Evolutionary conservation across 495 filamentous ascomycete genomes (phyloP), one percentile per base, ranked within the genome.

Genomic region (Annulohypoxylon maeteangense): DNA sequence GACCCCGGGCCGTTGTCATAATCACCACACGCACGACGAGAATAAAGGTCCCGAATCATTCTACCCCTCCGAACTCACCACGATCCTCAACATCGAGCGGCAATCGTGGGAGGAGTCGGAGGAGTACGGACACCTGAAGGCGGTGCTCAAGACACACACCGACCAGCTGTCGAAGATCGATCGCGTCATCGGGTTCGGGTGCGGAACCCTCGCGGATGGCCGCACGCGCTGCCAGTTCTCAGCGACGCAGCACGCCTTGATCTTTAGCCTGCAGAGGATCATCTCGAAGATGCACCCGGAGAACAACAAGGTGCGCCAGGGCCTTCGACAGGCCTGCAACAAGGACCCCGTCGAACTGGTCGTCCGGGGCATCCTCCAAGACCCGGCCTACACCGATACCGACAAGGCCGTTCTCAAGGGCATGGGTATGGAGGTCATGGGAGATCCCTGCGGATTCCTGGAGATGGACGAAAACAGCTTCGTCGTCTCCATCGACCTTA

Each of bases 361-460:
- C 4, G 36, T 53, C 29, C 25, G 1, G 20, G 47, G 71, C 25
- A 76, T 73, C 16, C 53, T 70, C 7, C 79, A 81, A 47, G 79
- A 81, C 27, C 78, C 78, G 14, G 64, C 22, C 0, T 79, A 80
- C 34, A 53, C 29, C 4, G 34, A 40, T 3, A 10, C 54, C 0
- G 78, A 81, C 29, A 65, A 59, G 34, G 3, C 48, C 12, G 58
- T 73, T 4, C 66, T 79, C 36, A n/a, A 6, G 0, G 20, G 23
- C 31, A n/a, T 2, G 36, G 48, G 51, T 5, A 65, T 79, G 23
- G 25, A 48, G 0, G 38, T 79, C 0, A 27, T 79, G 0, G 47
- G 74, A 3, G 78, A 81, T 54, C 80, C 79, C 0, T 10, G 60
- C 0, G 79, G 68, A 0, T 81, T 79, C 44, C 55, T 81, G 0